Evolutionary conservation across 106 monocot genomes (phyloP).

Genomic region (Dendrobium nobile): DNA sequence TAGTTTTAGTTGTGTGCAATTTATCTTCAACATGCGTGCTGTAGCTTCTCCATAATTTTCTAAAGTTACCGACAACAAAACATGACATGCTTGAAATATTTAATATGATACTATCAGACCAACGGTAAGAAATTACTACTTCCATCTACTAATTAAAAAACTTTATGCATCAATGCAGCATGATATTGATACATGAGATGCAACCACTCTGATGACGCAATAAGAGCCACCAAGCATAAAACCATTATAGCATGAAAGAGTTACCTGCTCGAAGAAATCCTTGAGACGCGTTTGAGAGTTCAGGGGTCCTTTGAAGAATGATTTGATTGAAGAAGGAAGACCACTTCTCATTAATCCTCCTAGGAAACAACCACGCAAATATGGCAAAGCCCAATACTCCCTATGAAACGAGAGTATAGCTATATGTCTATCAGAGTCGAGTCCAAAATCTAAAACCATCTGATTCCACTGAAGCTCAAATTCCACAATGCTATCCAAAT

Average conservation of each 20-base stretch:
- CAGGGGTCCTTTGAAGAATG: conserved; percentile 61
- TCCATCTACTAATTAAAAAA: too few relatives aligned
- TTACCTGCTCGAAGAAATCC: conserved; percentile 78
- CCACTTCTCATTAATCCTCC: conserved; percentile 37
- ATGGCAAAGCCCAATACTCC: conserved; percentile 58
- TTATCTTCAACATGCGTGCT: too few relatives aligned
- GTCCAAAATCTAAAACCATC: conserved; percentile 54
- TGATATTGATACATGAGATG: too few relatives aligned
- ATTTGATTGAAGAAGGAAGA: conserved; percentile 37
- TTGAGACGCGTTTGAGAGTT: conserved; percentile 59
- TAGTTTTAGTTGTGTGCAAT: not conserved
- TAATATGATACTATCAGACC: too few relatives aligned
- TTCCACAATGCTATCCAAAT: conserved; percentile 34
- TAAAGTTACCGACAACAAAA: too few relatives aligned
- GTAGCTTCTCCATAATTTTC: too few relatives aligned
- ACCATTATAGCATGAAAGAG: not conserved
- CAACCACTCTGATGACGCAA: too few relatives aligned
- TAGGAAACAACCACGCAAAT: conserved; percentile 53
- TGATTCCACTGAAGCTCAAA: conserved; percentile 62
- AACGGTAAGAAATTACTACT: too few relatives aligned
- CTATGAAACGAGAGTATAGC: conserved; percentile 43
- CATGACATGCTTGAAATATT: too few relatives aligned
- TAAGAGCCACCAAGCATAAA: too few relatives aligned
- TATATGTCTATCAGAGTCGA: conserved; percentile 52
- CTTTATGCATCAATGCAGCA: too few relatives aligned